phyloP scores from a whole-genome alignment of 352 stramenopile species.

The Thraustochytrium sp. region DNA sequence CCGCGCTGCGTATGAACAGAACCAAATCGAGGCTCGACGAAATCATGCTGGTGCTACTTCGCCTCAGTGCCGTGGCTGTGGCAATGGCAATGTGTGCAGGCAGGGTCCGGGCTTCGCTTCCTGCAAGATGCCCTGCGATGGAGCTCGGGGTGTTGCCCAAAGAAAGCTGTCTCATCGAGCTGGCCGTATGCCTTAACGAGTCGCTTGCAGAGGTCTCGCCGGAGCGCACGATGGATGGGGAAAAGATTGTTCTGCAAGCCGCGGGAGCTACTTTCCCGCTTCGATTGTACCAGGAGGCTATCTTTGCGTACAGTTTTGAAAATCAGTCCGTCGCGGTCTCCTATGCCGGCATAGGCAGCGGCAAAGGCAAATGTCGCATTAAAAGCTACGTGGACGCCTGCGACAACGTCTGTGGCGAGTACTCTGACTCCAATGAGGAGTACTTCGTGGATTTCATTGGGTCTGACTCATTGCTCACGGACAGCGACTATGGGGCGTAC shows the following conservation, averaged over 20 bases:
- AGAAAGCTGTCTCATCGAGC: background rate
- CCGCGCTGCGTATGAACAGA: no score
- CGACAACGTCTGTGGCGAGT: background rate
- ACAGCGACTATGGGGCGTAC: background rate
- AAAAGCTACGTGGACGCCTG: background rate
- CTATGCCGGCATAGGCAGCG: background rate
- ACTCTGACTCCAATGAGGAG: background rate
- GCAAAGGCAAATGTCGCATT: constrained; percentile 9
- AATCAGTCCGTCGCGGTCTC: background rate
- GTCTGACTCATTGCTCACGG: constrained; percentile 8
- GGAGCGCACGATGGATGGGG: background rate
- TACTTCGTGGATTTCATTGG: constrained; percentile 18
- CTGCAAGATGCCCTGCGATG: no score
- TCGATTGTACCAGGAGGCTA: constrained; percentile 12
- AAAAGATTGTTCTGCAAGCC: background rate
- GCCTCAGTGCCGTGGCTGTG: no score
- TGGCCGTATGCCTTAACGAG: background rate
- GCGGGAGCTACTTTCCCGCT: constrained; percentile 12
- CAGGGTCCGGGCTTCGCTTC: no score
- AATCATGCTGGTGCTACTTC: no score
- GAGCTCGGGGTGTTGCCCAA: no score
- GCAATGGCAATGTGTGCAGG: no score
- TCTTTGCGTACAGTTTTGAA: constrained; percentile 27
- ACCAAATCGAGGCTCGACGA: no score
- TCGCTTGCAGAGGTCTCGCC: background rate